Percentiles rank a stretch among this genome's conserved stretches.
phyloP scores from a whole-genome alignment of 164 flowering plant genomes.

The Stephania japonica region DNA sequence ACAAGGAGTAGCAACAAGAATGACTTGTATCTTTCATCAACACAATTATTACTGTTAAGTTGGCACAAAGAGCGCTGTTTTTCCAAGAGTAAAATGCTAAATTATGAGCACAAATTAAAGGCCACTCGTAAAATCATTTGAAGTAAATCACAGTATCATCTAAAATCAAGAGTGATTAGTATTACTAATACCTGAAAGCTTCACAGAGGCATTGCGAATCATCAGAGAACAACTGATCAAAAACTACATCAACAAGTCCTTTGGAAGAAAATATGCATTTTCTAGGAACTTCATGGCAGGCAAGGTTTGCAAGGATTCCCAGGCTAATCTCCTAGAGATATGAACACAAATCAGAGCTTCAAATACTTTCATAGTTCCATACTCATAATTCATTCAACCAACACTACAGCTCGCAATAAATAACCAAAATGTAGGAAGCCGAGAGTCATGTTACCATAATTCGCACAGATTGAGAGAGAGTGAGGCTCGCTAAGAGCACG shows the following conservation, averaged over 20 bases:
- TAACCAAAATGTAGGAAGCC: not conserved
- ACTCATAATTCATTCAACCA: not conserved
- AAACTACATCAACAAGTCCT: conserved; percentile 49
- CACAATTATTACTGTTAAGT: no score
- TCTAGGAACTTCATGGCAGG: conserved; percentile 74
- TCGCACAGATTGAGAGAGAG: conserved; percentile 49
- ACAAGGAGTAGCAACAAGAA: no score
- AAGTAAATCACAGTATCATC: not conserved
- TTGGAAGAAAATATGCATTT: conserved; percentile 38
- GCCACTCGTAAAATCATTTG: not conserved
- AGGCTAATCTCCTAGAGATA: conserved; percentile 75
- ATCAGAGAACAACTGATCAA: conserved; percentile 70
- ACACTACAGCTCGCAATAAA: not conserved
- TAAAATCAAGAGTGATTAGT: not conserved
- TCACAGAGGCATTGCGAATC: conserved; percentile 75
- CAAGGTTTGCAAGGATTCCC: conserved; percentile 86
- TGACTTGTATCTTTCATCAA: no score
- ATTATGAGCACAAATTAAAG: no score
- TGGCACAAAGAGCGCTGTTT: no score
- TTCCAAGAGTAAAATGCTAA: no score
- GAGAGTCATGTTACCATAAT: conserved; percentile 37
- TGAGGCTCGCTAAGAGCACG: conserved; percentile 68
- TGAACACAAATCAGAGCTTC: not conserved
- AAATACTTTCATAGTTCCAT: not conserved
- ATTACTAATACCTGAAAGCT: conserved; percentile 52